These are phyloP conservation scores for Pseudozyma hubeiensis DNA, from an alignment of 1,284 basidiomycete genomes.

Conservation along the genomic window DNA sequence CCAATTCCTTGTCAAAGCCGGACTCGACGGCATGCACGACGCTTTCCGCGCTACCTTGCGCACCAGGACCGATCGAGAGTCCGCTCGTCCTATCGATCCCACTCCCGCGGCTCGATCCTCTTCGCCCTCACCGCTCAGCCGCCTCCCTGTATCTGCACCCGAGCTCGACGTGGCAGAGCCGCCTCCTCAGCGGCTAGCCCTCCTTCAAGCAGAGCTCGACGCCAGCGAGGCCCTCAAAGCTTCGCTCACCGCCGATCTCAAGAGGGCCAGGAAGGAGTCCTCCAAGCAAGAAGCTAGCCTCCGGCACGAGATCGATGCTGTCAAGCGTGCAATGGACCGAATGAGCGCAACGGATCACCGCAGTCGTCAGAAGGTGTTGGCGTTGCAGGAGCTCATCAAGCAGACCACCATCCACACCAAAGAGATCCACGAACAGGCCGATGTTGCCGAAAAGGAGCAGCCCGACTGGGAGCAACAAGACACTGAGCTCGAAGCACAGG, in stretches of 20 bases:
- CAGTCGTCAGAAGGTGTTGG: conserved; percentile 58
- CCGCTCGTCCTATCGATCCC: conserved; percentile 26
- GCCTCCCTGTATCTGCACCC: conserved; percentile 32
- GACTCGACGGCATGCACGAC: conserved; percentile 31
- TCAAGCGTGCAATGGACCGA: conserved; percentile 55
- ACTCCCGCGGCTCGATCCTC: conserved; percentile 27
- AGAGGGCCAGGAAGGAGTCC: conserved; percentile 54
- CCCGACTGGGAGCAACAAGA: conserved; percentile 50
- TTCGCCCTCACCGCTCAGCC: conserved; percentile 48
- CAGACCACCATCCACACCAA: conserved; percentile 54
- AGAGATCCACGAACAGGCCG: conserved; percentile 54
- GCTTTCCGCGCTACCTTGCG: conserved; percentile 31
- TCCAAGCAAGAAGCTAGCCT: conserved; percentile 53
- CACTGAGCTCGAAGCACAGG: conserved; percentile 25
- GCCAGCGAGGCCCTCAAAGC: conserved; percentile 40
- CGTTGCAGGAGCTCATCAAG: conserved; percentile 60
- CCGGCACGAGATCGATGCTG: conserved; percentile 59
- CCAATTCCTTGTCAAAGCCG: conserved; percentile 52
- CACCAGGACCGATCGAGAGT: conserved; percentile 41
- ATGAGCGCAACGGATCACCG: conserved; percentile 57
- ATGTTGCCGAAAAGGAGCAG: conserved; percentile 44
- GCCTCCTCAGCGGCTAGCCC: conserved; percentile 29
- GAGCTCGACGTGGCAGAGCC: conserved; percentile 24
- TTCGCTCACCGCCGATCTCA: conserved; percentile 44
- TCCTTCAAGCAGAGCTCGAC: conserved; percentile 46